phyloP scores from a whole-genome alignment of 495 filamentous ascomycete species.

The Tuber borchii region DNA sequence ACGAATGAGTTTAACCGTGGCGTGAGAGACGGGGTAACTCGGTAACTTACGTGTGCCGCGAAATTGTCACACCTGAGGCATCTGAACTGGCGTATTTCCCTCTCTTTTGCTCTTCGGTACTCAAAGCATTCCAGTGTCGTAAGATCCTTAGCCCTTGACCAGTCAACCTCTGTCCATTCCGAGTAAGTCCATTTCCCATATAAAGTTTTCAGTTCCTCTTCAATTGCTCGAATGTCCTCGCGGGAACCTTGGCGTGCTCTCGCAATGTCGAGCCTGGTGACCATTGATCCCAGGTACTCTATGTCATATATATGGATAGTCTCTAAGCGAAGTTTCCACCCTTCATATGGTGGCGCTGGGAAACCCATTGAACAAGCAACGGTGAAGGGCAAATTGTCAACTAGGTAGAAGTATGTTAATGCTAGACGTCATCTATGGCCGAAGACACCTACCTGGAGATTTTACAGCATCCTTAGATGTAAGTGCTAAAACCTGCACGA shows the following conservation, averaged over 20 bases:
- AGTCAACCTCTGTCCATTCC: conserved; percentile 82
- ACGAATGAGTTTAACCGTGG: conserved; percentile 18
- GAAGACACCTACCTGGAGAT: conserved; percentile 14
- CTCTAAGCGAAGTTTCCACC: conserved; percentile 22
- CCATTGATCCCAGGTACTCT: conserved; percentile 71
- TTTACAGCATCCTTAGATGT: conserved; percentile 24
- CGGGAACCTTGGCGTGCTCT: conserved; percentile 51
- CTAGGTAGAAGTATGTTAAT: conserved; percentile 16
- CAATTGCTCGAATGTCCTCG: conserved; percentile 45
- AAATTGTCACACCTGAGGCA: conserved; percentile 67
- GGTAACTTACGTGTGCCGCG: conserved; percentile 66
- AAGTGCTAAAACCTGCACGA: conserved; percentile 32
- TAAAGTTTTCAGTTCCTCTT: conserved; percentile 58
- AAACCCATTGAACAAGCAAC: conserved; percentile 18
- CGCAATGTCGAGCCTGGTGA: conserved; percentile 55
- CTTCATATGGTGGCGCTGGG: conserved; percentile 3
- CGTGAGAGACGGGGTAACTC: neutral
- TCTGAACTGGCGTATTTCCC: conserved; percentile 18
- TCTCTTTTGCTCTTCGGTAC: conserved; percentile 48
- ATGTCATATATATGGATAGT: conserved; percentile 25
- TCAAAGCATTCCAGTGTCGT: conserved; percentile 65
- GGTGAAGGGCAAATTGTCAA: conserved; percentile 34
- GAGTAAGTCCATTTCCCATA: conserved; percentile 62
- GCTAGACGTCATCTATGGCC: neutral
- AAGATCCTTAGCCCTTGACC: conserved; percentile 69